Conservation (phyloP, 1,284 basidiomycete species). For the Phenoliferia sp. region DNA sequence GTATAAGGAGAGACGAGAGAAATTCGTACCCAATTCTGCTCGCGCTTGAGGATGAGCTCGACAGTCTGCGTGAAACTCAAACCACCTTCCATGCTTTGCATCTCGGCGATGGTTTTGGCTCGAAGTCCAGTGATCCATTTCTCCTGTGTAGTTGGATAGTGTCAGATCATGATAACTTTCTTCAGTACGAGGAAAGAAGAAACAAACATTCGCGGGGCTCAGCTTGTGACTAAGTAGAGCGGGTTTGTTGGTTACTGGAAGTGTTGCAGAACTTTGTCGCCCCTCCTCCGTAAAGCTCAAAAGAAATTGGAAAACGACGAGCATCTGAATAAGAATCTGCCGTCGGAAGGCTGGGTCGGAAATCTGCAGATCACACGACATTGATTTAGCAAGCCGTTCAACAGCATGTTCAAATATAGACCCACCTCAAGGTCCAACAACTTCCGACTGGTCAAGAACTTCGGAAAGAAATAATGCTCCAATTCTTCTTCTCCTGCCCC, state of each 20-base stretch:
- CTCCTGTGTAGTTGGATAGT: conserved; percentile 3
- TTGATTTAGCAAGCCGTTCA: no score
- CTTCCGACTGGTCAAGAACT: conserved; percentile 79
- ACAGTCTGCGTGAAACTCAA: conserved; percentile 63
- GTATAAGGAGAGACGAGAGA: background rate
- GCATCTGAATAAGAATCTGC: conserved; percentile 81
- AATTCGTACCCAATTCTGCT: conserved; percentile 67
- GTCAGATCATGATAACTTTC: background rate
- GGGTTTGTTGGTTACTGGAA: conserved; percentile 52
- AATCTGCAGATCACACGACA: no score
- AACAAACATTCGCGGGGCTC: background rate
- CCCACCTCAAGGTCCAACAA: conserved; percentile 76
- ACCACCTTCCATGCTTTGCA: conserved; percentile 24
- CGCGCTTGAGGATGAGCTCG: conserved; percentile 62
- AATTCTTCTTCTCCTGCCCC: conserved; percentile 44
- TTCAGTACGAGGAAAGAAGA: background rate
- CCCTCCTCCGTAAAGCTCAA: conserved; percentile 64
- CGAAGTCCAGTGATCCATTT: conserved; percentile 12
- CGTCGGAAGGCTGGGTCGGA: conserved; percentile 82
- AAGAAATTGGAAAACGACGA: conserved; percentile 76
- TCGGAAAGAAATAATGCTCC: conserved; percentile 78
- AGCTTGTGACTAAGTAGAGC: conserved; percentile 5
- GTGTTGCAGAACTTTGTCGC: conserved; percentile 33
- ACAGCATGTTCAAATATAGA: no score
- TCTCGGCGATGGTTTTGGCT: conserved; percentile 12